Base-by-base conservation (phyloP, 345 rosid genomes). In the Euphorbia peplus region DNA sequence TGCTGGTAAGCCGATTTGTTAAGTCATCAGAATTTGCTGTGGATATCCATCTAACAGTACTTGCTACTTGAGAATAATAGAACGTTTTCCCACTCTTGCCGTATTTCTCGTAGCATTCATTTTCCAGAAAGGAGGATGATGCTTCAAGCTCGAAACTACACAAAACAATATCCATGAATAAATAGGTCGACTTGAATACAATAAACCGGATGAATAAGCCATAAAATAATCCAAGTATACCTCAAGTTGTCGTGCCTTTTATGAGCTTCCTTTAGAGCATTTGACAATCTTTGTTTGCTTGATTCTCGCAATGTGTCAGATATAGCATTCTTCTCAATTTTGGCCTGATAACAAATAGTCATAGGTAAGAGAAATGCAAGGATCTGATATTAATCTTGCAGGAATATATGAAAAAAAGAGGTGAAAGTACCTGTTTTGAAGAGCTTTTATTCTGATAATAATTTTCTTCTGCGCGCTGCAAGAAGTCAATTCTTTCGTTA, bases 1-100 rank as follows among this genome's bases (percentile, higher is more conserved):
- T 47, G 63, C 64, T 54, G 55, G 80, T 68, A 13, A 72, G 60
- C 54, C 61, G 51, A 50, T 37, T 66, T 1, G 41, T 59, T 39
- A 72, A 37, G 44, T 72, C 70, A 0, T 76, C 60, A 30, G 82
- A 76, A 78, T 66, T 81, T 74, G 90, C 25, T 0, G 82, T 76
- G 28, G 89, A 83, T 53, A 95, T 77, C 97, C 98, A 90, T 80
- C 99, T 84, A 15, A 84, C 80, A 1, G 90, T 88, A 65, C 93
- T 88, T 3, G 90, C 96, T 61, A 90, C 85, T 80, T 88, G 96
- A 12, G 97, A 95, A 76, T 79, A 83, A 76, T 89, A 91, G 75
- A 91, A 88, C 0, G 98, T 83, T 73, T 87, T 90, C 72, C 97
- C 93, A 16, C 84, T 90, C 87, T 85, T 90, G 69, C 97, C 89